These are phyloP conservation scores for Ustilago trichophora DNA, from an alignment of 1,284 basidiomycete species.

Conservation along the genomic window DNA sequence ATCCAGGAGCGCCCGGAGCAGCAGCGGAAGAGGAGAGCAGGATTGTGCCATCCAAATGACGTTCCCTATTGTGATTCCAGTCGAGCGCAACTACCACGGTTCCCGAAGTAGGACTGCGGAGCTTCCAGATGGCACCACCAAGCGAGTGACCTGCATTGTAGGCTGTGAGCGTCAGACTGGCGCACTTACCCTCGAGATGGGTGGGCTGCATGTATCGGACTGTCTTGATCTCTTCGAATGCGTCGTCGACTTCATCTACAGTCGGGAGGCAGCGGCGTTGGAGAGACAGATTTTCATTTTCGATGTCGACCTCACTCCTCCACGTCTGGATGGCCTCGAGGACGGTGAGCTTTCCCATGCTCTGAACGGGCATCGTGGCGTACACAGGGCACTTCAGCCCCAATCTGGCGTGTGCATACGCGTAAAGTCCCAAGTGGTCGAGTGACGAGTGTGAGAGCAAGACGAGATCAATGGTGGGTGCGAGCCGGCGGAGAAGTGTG, in stretches of 20 bases:
- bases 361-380: slow-evolving; percentile 92
- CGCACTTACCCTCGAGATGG: slow-evolving; percentile 81
- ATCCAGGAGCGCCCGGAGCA: slow-evolving; percentile 28
- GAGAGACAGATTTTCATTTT: slow-evolving; percentile 7
- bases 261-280: slow-evolving; percentile 74
- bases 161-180: slow-evolving; percentile 84
- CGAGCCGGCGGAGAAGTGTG: slow-evolving; percentile 64
- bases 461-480: slow-evolving; percentile 82
- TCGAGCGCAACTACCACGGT: slow-evolving; percentile 95
- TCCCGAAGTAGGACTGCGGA: slow-evolving; percentile 93
- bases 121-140: slow-evolving; percentile 97
- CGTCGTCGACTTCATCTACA: slow-evolving; percentile 85
- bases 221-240: slow-evolving; percentile 90
- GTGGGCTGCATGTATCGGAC: slow-evolving; percentile 94
- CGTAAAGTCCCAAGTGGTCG: slow-evolving; percentile 85
- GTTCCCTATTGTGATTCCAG: slow-evolving; percentile 95
- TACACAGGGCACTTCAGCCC: slow-evolving; percentile 92
- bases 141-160: slow-evolving; percentile 95
- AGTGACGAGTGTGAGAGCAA: slow-evolving; percentile 93
- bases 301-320: slow-evolving; percentile 59
- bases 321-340: slow-evolving; percentile 57
- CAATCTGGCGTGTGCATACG: slow-evolving; percentile 88
- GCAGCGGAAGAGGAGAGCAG: slow-evolving; percentile 49
- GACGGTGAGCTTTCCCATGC: slow-evolving; percentile 87
- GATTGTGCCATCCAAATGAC: slow-evolving; percentile 94